Evolutionary conservation across 352 stramenopile genomes (phyloP).

Genomic region (Aphanomyces astaci): DNA sequence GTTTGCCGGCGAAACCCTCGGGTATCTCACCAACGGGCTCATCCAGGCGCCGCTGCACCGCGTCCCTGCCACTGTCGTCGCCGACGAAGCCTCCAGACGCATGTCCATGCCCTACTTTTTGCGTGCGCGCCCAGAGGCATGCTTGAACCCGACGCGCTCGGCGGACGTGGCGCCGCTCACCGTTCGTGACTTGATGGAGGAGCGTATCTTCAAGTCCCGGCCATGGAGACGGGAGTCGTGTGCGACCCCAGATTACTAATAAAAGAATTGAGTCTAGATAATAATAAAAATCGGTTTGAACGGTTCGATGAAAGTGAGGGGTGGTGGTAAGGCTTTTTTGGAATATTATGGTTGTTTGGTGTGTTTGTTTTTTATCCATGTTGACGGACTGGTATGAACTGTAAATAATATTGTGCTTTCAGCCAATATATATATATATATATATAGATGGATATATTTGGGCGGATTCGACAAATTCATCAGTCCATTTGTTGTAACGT

Average conservation of each 20-base stretch:
- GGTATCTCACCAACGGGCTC: constrained; percentile 60
- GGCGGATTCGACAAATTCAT: too few species aligned
- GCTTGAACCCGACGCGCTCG: constrained; percentile 46
- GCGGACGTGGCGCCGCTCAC: constrained; percentile 31
- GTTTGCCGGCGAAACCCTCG: constrained; percentile 71
- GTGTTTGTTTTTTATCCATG: too few species aligned
- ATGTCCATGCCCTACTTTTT: constrained; percentile 87
- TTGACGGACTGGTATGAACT: too few species aligned
- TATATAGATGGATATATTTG: too few species aligned
- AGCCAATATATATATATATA: too few species aligned
- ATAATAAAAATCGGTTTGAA: too few species aligned
- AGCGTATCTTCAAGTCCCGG: constrained; percentile 68
- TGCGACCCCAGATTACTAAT: constrained; percentile 22
- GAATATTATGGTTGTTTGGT: too few species aligned
- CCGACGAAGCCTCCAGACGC: constrained; percentile 44
- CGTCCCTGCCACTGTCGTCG: constrained; percentile 59
- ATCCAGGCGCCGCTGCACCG: constrained; percentile 66
- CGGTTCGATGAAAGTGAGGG: too few species aligned
- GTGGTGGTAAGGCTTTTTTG: too few species aligned
- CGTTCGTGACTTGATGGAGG: constrained; percentile 77
- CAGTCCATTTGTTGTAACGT: too few species aligned
- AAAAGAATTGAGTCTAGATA: too few species aligned
- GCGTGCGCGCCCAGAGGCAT: constrained; percentile 40
- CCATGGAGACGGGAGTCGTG: constrained; percentile 44
- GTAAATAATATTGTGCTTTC: too few species aligned